Percentiles rank a stretch among this genome's conserved stretches.
These are phyloP conservation scores for Coemansia sp. DNA, from an alignment of 192 early-diverging fungal genomes.

Conservation along the genomic window DNA sequence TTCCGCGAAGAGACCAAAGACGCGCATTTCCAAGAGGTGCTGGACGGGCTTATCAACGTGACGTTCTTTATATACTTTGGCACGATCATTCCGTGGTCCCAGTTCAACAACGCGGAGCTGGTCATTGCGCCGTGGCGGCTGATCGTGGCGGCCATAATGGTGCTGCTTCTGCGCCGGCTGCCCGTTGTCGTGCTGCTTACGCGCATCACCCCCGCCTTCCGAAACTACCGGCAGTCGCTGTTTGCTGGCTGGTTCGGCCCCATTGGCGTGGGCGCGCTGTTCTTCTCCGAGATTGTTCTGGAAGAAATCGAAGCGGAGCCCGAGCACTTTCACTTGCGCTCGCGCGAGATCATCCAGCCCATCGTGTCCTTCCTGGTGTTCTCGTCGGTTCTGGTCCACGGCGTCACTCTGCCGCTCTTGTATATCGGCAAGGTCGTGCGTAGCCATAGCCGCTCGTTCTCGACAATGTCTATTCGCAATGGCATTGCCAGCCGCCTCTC, in stretches of 20 bases:
- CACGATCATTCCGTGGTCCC: slow-evolving; percentile 71
- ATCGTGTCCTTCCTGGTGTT: slow-evolving; percentile 76
- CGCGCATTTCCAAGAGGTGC: slow-evolving; percentile 88
- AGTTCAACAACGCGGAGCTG: slow-evolving; percentile 62
- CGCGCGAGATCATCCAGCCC: slow-evolving; percentile 53
- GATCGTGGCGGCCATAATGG: slow-evolving; percentile 62
- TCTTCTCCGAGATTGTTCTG: slow-evolving; percentile 55
- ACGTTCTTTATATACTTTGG: slow-evolving; percentile 90
- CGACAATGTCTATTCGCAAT: slow-evolving; percentile 41
- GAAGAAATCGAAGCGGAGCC: slow-evolving; percentile 48
- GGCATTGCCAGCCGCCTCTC: slow-evolving; percentile 45
- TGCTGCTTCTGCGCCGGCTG: slow-evolving; percentile 72
- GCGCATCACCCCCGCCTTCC: slow-evolving; percentile 65
- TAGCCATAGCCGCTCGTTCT: slow-evolving; percentile 40
- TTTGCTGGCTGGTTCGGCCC: slow-evolving; percentile 94
- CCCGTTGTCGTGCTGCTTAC: slow-evolving; percentile 69
- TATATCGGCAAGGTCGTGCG: slow-evolving; percentile 63
- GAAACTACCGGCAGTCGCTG: slow-evolving; percentile 69
- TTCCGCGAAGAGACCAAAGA: slow-evolving; percentile 82
- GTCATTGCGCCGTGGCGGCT: slow-evolving; percentile 69
- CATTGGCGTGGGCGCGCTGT: slow-evolving; percentile 72
- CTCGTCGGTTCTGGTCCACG: slow-evolving; percentile 84
- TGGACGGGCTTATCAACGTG: slow-evolving; percentile 87
- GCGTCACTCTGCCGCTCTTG: slow-evolving; percentile 74
- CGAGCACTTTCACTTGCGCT: slow-evolving; percentile 31